Percentiles rank a stretch among this genome's conserved stretches.
Conservation (phyloP, 371 early-diverging fungal genomes). For the Mortierella polycephala region DNA sequence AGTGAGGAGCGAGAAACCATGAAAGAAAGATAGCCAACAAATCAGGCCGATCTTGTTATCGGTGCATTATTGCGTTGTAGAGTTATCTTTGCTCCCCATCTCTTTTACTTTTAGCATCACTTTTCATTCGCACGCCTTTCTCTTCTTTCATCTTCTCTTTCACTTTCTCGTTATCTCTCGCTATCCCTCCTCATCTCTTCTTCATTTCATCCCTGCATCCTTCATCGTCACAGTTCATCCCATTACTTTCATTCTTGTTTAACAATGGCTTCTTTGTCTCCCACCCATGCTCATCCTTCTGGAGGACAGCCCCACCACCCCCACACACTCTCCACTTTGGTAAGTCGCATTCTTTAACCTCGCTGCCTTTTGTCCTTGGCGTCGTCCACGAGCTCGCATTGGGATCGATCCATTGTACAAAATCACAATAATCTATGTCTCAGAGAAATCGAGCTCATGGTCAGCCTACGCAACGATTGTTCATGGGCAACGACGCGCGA, state of each 20-base stretch:
- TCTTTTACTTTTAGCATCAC: neutral
- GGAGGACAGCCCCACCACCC: slow-evolving; percentile 56
- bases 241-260: neutral
- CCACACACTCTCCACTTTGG: slow-evolving; percentile 66
- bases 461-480: too few relatives aligned
- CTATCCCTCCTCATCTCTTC: neutral
- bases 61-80: too few relatives aligned
- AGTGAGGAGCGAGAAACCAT: too few relatives aligned
- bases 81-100: neutral
- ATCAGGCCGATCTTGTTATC: too few relatives aligned
- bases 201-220: neutral
- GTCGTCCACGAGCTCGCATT: too few relatives aligned
- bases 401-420: too few relatives aligned
- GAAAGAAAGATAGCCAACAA: too few relatives aligned
- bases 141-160: slow-evolving; percentile 2
- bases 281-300: slow-evolving; percentile 14
- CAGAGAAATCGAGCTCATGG: too few relatives aligned
- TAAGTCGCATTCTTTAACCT: slow-evolving; percentile 34
- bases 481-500: too few relatives aligned
- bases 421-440: too few relatives aligned
- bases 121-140: neutral
- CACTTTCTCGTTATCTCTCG: slow-evolving; percentile 5
- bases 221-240: neutral
- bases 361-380: neutral
- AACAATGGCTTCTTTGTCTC: slow-evolving; percentile 12